Conservation (phyloP, 768 basidiomycete species). For the Mycena amicta region DNA sequence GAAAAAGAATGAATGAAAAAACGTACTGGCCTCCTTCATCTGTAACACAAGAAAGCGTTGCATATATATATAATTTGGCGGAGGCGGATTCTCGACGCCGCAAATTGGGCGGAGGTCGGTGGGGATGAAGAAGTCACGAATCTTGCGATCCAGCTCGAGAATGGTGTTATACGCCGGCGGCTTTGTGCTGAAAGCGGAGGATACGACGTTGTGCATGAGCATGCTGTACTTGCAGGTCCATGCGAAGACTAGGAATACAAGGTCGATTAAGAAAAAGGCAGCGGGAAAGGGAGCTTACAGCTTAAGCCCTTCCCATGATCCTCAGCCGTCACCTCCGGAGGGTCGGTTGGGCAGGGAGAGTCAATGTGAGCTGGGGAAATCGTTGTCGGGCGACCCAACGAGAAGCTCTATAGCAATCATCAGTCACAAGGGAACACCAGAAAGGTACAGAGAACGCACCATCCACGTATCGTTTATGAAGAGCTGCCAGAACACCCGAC, state of each 20-base stretch:
- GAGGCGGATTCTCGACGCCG: conserved; percentile 21
- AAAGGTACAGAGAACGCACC: conserved; percentile 36
- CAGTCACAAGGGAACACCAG: not conserved
- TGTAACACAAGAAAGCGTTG: conserved; percentile 47
- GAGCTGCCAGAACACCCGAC: conserved; percentile 69
- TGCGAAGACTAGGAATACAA: conserved; percentile 43
- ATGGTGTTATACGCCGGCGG: conserved; percentile 53
- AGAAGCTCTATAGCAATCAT: conserved; percentile 53
- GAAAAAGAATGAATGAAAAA: not conserved
- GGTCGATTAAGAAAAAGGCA: not conserved
- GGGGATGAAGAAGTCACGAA: conserved; percentile 63
- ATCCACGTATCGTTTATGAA: conserved; percentile 64
- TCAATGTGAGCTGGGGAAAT: conserved; percentile 58
- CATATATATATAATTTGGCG: conserved; percentile 33
- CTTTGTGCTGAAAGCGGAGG: conserved; percentile 53
- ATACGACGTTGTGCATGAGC: conserved; percentile 53
- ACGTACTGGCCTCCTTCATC: conserved; percentile 53
- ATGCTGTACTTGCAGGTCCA: conserved; percentile 61
- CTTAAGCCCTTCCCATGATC: conserved; percentile 33
- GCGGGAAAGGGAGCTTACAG: not conserved
- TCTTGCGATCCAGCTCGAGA: conserved; percentile 58
- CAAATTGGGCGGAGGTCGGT: conserved; percentile 43
- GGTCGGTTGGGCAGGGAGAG: conserved; percentile 53
- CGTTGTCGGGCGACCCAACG: conserved; percentile 60
- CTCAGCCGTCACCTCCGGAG: conserved; percentile 30